Conservation (phyloP, 2,329 filamentous ascomycete species). For the Leptographium wingfieldii region DNA sequence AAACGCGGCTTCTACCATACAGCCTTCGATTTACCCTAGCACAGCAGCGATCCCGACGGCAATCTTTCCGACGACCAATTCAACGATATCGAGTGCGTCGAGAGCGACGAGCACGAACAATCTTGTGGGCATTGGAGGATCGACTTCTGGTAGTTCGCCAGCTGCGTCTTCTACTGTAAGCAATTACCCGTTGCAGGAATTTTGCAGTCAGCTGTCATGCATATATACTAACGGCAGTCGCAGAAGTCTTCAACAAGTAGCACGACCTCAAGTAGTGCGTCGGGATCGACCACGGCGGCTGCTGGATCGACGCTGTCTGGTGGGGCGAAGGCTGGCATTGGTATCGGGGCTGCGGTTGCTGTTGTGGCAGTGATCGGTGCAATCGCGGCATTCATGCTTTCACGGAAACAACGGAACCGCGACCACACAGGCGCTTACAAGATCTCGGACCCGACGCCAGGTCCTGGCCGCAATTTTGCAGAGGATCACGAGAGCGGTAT, state of each 20-base stretch:
- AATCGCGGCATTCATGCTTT: constrained; percentile 3
- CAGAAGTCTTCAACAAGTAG: background rate
- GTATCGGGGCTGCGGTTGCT: constrained; percentile 10
- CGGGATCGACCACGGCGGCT: background rate
- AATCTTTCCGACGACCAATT: background rate
- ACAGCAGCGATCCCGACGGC: background rate
- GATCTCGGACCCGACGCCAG: constrained; percentile 40
- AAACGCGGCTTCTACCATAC: background rate
- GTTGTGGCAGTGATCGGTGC: constrained; percentile 10
- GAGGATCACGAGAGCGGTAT: constrained; percentile 23
- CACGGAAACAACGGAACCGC: constrained; percentile 7
- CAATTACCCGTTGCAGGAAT: background rate
- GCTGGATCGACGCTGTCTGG: constrained; percentile 4
- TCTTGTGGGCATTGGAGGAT: background rate
- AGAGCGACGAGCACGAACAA: background rate
- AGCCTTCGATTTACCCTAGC: background rate
- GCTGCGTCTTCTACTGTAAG: background rate
- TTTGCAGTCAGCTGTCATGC: background rate
- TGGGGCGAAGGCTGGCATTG: constrained; percentile 13
- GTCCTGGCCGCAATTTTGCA: constrained; percentile 28
- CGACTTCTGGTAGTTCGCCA: background rate
- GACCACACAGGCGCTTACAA: constrained; percentile 16
- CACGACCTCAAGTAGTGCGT: background rate
- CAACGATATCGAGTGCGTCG: background rate
- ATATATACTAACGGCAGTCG: background rate